Evolutionary conservation across 208 protist genomes (phyloP), one percentile per base, ranked within the genome.

Genomic region (Vickermania ingenoplastis): DNA sequence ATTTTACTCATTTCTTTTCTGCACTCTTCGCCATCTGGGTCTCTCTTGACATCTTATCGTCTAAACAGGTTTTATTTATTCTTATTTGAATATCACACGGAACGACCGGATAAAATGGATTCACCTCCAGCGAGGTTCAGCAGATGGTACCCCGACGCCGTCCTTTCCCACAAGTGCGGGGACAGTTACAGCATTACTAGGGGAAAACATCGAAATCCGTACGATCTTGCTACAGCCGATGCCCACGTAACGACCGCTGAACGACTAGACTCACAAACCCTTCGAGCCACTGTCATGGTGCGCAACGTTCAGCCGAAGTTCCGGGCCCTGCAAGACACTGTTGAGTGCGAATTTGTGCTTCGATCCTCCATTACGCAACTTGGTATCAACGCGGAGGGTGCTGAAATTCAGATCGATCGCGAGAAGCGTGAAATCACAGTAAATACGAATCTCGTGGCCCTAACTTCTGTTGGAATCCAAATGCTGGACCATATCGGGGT

Each of bases 321-420:
- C 59, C 80, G 83, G 27, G 89, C 85, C 5, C 81, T 93, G 31
- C 51, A 63, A 17, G 59, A 79, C 26, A 73, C 60, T 48, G 77
- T 91, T 13, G 53, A 53, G 29, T 75, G 77, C 45, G 78, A 92
- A 51, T 96, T 96, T 65, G 71, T 92, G 59, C 70, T 94, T 31
- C 86, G 86, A 49, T 89, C 84, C 17, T 92, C 91, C 41, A 80
- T 94, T 45, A 89, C 91, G 21, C 91, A 96, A 65, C 75, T 96
- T 31, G 91, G 91, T 53, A 79, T 96, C 56, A 92, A 93, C 54
- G 79, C 78, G 17, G 79, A 83, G 55, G 73, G 89, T 57, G 65
- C 79, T 21, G 28, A 59, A 3, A 83, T 96, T 41, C 49, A 66
- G 0, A 61, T 96, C 31, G 70, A 92, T 66, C 41, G 48, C 28